Evolutionary conservation across 345 rosid genomes (phyloP), one percentile per base, ranked within the genome.

Genomic region (Odontarrhena argentea): DNA sequence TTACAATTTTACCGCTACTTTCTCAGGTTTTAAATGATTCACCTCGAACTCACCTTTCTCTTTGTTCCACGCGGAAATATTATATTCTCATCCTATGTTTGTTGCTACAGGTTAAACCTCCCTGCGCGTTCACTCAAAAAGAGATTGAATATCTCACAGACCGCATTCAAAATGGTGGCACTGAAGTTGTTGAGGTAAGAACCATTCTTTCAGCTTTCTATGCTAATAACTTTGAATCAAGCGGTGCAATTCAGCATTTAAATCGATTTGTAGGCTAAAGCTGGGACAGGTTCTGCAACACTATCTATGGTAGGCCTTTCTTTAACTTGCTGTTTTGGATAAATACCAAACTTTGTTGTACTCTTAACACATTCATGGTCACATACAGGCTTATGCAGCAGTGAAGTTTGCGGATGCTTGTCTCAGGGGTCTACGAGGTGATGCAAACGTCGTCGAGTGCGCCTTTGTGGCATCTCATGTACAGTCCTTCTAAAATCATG

Each of bases 131-230:
- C 80, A 88, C 87, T 34, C 85, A 76, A 26, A 79, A 84, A 49
- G 99, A 94, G 82, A 82, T 86, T 3, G 93, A 86, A 14, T 85
- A 86, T 79, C 79, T 94, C 79, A 94, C 96, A 1, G 69, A 82
- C 74, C 99, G 97, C 55, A 91, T 94, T 74, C 97, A 94, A 74
- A 94, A 94, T 52, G 99, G 99, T 51, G 99, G 99, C 36, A 91
- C 96, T 63, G 97, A 94, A 78, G 96, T 94, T 56, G 99, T 89
- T 7, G 96, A 89, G 94, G 96, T 89, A 78, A 11, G 11, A 66
- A 8, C 57, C 1, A 8, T 25, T 22, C 5, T 13, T 22, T 60
- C 50, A 12, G 61, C 25, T 52, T 37, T 9, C 14, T 12, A 8
- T 47, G 63, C 34, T 58, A 0, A 24, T 10, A 5, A 50, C 14